A percentile compares a stretch with the other conserved stretches of the same genome.
Evolutionary conservation across 805 yeast genomes (phyloP).

Genomic region (Yamadazyma philogaea): DNA sequence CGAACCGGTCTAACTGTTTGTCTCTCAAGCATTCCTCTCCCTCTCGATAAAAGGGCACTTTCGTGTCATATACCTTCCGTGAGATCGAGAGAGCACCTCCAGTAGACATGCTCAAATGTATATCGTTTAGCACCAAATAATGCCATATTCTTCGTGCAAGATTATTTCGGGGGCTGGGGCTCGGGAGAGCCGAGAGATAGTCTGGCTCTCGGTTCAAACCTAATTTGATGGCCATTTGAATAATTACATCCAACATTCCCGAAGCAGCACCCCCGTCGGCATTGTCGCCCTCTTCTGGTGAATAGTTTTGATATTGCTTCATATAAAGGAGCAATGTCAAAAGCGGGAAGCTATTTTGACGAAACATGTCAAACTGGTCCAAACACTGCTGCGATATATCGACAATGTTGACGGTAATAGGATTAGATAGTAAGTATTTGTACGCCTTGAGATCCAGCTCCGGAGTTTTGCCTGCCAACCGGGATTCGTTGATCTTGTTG

Average conservation of each 20-base stretch:
- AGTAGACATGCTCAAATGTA: slow-evolving; percentile 41
- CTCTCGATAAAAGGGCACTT: slow-evolving; percentile 41
- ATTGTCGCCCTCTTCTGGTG: slow-evolving; percentile 43
- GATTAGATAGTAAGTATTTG: slow-evolving; percentile 42
- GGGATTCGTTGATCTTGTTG: slow-evolving; percentile 26
- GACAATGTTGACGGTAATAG: slow-evolving; percentile 44
- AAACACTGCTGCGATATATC: slow-evolving; percentile 54
- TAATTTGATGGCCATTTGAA: slow-evolving; percentile 38
- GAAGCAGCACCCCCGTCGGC: slow-evolving; percentile 39
- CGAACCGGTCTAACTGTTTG: slow-evolving; percentile 39
- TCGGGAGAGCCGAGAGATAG: slow-evolving; percentile 21
- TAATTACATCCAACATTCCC: slow-evolving; percentile 23
- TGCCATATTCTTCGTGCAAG: slow-evolving; percentile 62
- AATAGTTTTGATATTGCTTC: slow-evolving; percentile 30
- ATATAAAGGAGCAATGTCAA: slow-evolving; percentile 30
- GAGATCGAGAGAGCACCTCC: slow-evolving; percentile 47
- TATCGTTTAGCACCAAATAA: slow-evolving; percentile 44
- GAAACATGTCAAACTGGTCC: slow-evolving; percentile 49
- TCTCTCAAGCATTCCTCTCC: slow-evolving; percentile 38
- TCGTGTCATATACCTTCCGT: slow-evolving; percentile 48
- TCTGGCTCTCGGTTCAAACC: slow-evolving; percentile 43
- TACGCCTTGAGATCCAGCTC: slow-evolving; percentile 23
- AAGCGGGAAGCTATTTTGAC: slow-evolving; percentile 30
- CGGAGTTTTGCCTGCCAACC: slow-evolving; percentile 21
- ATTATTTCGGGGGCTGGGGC: slow-evolving; percentile 32